phyloP scores from a whole-genome alignment of 1,139 yeast species.

The Yueomyces sp. region DNA sequence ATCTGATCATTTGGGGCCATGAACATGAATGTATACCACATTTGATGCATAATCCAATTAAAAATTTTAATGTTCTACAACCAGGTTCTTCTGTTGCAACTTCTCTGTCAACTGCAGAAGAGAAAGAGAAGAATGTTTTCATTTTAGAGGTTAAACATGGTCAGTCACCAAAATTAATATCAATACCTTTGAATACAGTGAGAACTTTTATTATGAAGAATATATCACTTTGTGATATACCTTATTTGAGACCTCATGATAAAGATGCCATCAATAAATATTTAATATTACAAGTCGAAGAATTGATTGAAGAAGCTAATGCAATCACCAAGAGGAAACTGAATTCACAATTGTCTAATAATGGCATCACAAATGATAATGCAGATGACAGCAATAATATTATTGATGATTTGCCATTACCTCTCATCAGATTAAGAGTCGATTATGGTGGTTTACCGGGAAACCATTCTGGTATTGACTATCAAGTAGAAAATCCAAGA shows the following conservation, averaged over 20 bases:
- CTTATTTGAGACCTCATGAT: conserved; percentile 52
- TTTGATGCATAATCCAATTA: conserved; percentile 51
- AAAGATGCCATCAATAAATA: conserved; percentile 50
- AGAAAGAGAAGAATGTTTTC: conserved; percentile 61
- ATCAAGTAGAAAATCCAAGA: conserved; percentile 81
- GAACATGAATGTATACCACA: conserved; percentile 89
- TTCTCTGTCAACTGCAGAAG: conserved; percentile 76
- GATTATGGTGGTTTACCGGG: conserved; percentile 56
- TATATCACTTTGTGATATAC: conserved; percentile 39
- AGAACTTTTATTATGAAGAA: conserved; percentile 75
- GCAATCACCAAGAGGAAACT: conserved; percentile 32
- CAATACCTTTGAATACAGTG: conserved; percentile 57
- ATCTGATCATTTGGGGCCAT: conserved; percentile 91
- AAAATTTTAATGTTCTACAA: conserved; percentile 69
- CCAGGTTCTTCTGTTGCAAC: conserved; percentile 96
- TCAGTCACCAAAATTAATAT: conserved; percentile 44
- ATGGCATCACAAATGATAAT: conserved; percentile 2
- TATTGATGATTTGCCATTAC: conserved; percentile 39
- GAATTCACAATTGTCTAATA: conserved; percentile 4
- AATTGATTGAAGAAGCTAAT: conserved; percentile 48
- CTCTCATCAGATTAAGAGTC: conserved; percentile 69
- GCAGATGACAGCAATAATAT: conserved; percentile 14
- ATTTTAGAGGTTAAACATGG: conserved; percentile 50
- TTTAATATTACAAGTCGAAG: conserved; percentile 52
- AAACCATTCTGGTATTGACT: conserved; percentile 32